These are phyloP conservation scores for Botrytis byssoidea DNA, from an alignment of 2,329 filamentous ascomycete species.

Conservation along the genomic window DNA sequence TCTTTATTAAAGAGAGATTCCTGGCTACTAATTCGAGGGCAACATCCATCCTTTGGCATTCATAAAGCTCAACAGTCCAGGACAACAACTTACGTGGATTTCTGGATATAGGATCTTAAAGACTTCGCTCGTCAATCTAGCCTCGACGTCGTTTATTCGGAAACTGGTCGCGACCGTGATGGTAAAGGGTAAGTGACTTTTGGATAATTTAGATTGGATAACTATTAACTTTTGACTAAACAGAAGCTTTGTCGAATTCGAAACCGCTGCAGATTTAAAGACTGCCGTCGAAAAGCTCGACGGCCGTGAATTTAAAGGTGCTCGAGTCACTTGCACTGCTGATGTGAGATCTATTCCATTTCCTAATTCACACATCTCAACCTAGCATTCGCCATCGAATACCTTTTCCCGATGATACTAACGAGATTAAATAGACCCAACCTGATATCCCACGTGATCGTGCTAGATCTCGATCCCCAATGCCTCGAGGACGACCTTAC, in stretches of 20 bases:
- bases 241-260: slow-evolving; percentile 91
- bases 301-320: slow-evolving; percentile 87
- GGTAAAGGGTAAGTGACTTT: slow-evolving; percentile 74
- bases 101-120: slow-evolving; percentile 94
- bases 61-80: slow-evolving; percentile 36
- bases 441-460: slow-evolving; percentile 68
- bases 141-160: slow-evolving; percentile 96
- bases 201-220: not conserved
- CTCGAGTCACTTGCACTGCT: slow-evolving; percentile 77
- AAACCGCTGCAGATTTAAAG: slow-evolving; percentile 85
- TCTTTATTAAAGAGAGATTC: slow-evolving; percentile 31
- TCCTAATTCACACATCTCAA: slow-evolving; percentile 23
- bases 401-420: slow-evolving; percentile 25
- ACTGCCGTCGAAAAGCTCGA: slow-evolving; percentile 94
- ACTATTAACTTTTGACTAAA: slow-evolving; percentile 25
- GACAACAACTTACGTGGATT: slow-evolving; percentile 71
- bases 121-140: slow-evolving; percentile 97
- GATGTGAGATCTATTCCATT: slow-evolving; percentile 62
- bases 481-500: slow-evolving; percentile 61
- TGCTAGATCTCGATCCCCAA: slow-evolving; percentile 77
- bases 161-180: slow-evolving; percentile 88
- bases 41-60: slow-evolving; percentile 36
- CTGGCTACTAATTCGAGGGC: slow-evolving; percentile 36
- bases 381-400: slow-evolving; percentile 22
- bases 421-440: slow-evolving; percentile 59